Evolutionary conservation across 2,329 filamentous ascomycete genomes (phyloP).

Genomic region (Aureobasidium pullulans): DNA sequence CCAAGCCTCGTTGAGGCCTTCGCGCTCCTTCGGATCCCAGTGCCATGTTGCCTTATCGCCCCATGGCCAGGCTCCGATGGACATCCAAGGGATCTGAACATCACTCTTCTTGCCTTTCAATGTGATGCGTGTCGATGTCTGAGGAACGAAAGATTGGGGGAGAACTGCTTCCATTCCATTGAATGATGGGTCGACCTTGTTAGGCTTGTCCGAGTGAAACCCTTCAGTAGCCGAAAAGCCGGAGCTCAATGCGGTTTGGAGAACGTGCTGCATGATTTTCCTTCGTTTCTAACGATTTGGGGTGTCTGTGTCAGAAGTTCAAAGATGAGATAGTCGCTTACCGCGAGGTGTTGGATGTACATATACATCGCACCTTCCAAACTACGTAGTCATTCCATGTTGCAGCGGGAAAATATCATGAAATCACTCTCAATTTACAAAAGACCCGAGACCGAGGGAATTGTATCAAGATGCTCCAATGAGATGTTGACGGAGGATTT

Average conservation of each 20-base stretch:
- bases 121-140: constrained; percentile 14
- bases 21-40: constrained; percentile 31
- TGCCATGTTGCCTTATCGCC: constrained; percentile 23
- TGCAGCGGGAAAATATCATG: background rate
- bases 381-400: background rate
- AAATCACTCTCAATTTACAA: background rate
- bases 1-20: constrained; percentile 33
- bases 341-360: background rate
- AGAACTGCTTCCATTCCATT: constrained; percentile 17
- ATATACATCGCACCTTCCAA: background rate
- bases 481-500: background rate
- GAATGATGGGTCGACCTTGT: constrained; percentile 17
- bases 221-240: constrained; percentile 21
- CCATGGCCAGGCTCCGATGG: constrained; percentile 24
- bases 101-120: constrained; percentile 19
- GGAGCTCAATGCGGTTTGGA: constrained; percentile 20
- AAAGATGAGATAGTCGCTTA: background rate
- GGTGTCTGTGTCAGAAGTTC: no score
- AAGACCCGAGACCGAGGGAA: background rate
- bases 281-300: background rate
- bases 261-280: constrained; percentile 22
- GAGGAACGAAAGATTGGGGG: constrained; percentile 16
- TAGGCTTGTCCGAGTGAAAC: constrained; percentile 20
- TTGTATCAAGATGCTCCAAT: background rate
- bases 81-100: constrained; percentile 19